Conservation (phyloP, 495 filamentous ascomycete genomes). For the Penicillium bovifimosum region DNA sequence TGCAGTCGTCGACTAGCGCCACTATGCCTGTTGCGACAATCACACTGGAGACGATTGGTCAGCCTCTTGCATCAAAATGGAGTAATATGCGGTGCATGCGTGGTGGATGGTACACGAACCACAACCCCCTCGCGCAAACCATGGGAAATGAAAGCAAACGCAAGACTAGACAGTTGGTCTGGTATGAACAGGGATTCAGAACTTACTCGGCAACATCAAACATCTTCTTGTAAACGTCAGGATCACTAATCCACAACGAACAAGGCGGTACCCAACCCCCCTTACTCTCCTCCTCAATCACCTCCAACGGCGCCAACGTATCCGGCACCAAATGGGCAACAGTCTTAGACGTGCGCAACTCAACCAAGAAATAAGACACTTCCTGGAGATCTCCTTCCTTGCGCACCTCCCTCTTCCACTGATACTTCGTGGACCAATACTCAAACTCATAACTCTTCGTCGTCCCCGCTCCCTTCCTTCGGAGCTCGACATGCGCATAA, state of each 20-base stretch:
- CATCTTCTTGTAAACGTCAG: conserved; percentile 55
- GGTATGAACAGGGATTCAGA: background rate
- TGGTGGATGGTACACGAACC: conserved; percentile 4
- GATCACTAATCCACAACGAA: conserved; percentile 80
- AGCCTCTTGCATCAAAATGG: conserved; percentile 6
- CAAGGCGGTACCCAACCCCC: conserved; percentile 92
- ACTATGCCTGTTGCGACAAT: conserved; percentile 88
- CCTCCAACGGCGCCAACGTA: conserved; percentile 61
- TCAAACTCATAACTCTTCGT: conserved; percentile 83
- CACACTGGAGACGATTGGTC: conserved; percentile 51
- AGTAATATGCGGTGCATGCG: background rate
- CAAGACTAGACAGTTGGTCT: background rate
- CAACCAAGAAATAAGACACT: conserved; percentile 72
- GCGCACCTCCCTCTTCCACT: conserved; percentile 71
- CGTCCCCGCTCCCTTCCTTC: conserved; percentile 60
- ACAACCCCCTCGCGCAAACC: background rate
- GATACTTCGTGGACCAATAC: conserved; percentile 84
- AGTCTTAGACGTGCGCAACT: conserved; percentile 53
- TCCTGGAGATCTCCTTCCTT: conserved; percentile 54
- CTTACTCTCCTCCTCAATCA: conserved; percentile 64
- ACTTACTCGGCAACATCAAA: conserved; percentile 94
- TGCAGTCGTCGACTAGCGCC: conserved; percentile 86
- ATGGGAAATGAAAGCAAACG: background rate
- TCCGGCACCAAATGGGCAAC: conserved; percentile 87
- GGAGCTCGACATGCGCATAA: conserved; percentile 88